Conservation (phyloP, 306 rosid species). For the Erythrophleum fordii region DNA sequence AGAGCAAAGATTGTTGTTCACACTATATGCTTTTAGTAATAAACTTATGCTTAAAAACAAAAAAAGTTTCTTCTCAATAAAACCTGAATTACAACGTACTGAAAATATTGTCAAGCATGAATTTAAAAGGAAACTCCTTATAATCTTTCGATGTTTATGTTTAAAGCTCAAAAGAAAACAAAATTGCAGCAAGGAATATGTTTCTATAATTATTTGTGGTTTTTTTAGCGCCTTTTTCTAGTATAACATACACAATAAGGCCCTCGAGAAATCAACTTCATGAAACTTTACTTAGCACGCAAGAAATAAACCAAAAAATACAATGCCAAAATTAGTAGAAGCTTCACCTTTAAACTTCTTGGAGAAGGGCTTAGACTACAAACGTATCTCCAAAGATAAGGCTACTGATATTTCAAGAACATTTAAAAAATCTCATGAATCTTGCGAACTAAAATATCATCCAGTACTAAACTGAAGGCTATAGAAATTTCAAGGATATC, state of each 20-base stretch:
- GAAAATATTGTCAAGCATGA: background rate
- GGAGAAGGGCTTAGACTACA: conserved; percentile 10
- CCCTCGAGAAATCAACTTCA: background rate
- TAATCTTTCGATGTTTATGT: background rate
- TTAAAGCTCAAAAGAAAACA: background rate
- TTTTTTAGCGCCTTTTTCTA: background rate
- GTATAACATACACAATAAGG: background rate
- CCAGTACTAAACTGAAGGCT: background rate
- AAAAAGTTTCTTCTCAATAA: background rate
- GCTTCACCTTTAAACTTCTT: conserved; percentile 25
- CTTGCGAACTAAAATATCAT: conserved; percentile 27
- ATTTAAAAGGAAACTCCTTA: background rate
- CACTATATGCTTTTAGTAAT: conserved; percentile 18
- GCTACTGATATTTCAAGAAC: conserved; percentile 14
- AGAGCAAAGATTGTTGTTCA: background rate
- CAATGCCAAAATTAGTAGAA: background rate
- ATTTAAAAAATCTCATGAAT: conserved; percentile 17
- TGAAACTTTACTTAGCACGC: background rate
- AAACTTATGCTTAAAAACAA: background rate
- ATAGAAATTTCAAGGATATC: background rate
- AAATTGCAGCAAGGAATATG: background rate
- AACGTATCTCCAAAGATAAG: background rate
- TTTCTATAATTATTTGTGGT: background rate
- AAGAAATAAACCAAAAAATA: background rate
- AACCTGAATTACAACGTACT: background rate